Evolutionary conservation across 768 basidiomycete species (phyloP).

Genomic region (Gloeopeniophorella convolvens): DNA sequence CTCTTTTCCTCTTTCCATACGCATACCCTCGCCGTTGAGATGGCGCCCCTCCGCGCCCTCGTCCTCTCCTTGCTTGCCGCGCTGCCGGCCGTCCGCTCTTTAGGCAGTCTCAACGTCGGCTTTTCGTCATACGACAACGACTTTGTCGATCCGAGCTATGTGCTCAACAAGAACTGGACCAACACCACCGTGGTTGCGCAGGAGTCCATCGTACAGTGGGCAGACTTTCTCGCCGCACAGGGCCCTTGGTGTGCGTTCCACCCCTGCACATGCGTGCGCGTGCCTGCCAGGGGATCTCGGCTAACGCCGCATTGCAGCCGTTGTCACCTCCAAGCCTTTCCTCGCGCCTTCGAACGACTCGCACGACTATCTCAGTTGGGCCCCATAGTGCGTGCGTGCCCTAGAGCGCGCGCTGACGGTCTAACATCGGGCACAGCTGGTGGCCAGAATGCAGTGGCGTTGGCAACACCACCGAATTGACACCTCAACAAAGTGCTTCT

Average conservation of each 20-base stretch:
- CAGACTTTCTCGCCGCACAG: constrained; percentile 14
- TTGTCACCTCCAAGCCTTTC: constrained; percentile 22
- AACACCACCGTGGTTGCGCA: constrained; percentile 11
- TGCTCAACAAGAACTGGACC: constrained; percentile 13
- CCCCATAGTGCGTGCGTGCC: constrained; percentile 19
- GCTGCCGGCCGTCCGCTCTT: constrained; percentile 22
- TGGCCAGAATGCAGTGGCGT: constrained; percentile 29
- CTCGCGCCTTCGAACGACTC: constrained; percentile 3
- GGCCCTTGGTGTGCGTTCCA: constrained; percentile 19
- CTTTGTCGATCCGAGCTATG: constrained; percentile 16
- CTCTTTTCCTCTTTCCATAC: too few species aligned
- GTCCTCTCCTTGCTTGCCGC: constrained; percentile 12
- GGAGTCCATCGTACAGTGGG: constrained; percentile 18
- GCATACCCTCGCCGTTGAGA: background rate
- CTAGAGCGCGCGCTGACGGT: background rate
- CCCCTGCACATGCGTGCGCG: constrained; percentile 26
- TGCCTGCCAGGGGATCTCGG: constrained; percentile 16
- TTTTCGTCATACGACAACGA: constrained; percentile 14
- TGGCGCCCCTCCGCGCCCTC: background rate
- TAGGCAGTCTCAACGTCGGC: constrained; percentile 17
- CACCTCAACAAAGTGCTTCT: constrained; percentile 24
- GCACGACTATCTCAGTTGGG: constrained; percentile 20
- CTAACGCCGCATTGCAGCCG: constrained; percentile 1
- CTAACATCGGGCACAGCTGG: constrained; percentile 21
- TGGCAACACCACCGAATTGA: constrained; percentile 27